These are phyloP conservation scores for Myrica gale DNA, from an alignment of 306 rosid species.

Conservation along the genomic window DNA sequence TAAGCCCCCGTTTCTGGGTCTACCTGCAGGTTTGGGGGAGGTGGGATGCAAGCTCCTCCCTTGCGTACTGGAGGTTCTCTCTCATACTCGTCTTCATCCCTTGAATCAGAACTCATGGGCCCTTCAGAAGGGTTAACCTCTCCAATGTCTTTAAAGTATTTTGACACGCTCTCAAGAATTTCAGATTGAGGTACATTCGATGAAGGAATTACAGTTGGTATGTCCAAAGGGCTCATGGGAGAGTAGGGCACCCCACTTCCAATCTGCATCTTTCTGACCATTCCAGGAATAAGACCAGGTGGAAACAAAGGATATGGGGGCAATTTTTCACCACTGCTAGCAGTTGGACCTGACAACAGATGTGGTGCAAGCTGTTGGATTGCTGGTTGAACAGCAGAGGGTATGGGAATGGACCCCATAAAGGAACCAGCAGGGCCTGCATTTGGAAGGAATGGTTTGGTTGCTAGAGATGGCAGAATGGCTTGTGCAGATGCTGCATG, in stretches of 20 bases:
- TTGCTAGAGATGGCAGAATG: conserved; percentile 45
- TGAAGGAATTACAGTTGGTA: conserved; percentile 71
- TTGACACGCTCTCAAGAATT: conserved; percentile 81
- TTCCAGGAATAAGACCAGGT: conserved; percentile 96
- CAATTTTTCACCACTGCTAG: conserved; percentile 58
- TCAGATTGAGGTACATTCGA: conserved; percentile 55
- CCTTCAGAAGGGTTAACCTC: conserved; percentile 95
- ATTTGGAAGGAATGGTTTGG: conserved; percentile 70
- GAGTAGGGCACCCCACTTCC: conserved; percentile 98
- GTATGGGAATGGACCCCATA: conserved; percentile 60
- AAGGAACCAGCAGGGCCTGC: conserved; percentile 54
- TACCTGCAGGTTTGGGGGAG: conserved; percentile 82
- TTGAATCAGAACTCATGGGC: conserved; percentile 65
- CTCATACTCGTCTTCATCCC: conserved; percentile 69
- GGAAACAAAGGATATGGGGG: conserved; percentile 95
- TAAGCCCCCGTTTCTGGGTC: conserved; percentile 89
- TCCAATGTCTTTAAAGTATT: conserved; percentile 89
- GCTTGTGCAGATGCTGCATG: conserved; percentile 51
- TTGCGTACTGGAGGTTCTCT: conserved; percentile 56
- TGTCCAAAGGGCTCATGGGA: conserved; percentile 77
- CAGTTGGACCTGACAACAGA: conserved; percentile 51
- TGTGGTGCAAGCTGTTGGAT: conserved; percentile 58
- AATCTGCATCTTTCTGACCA: conserved; percentile 98
- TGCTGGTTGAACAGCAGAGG: conserved; percentile 64
- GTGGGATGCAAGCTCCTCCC: conserved; percentile 98